These are phyloP conservation scores for Thinopyrum elongatum DNA, from an alignment of 176 grass and related monocot genomes.

Conservation along the genomic window DNA sequence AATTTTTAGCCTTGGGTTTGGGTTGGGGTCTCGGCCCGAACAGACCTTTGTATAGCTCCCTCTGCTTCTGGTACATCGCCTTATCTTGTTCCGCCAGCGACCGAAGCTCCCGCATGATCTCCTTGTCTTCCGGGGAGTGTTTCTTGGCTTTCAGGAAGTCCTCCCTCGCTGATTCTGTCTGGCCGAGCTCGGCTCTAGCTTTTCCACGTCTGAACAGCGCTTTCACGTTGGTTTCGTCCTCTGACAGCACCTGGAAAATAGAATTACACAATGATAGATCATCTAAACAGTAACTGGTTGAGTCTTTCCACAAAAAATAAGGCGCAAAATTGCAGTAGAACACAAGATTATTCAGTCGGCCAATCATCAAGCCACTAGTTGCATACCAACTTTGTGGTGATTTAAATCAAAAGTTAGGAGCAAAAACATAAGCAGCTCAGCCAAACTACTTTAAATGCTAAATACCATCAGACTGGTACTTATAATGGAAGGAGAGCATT, in stretches of 20 bases:
- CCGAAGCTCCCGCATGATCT: constrained; percentile 60
- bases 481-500: not conserved
- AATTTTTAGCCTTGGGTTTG: constrained; percentile 52
- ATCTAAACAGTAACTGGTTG: not conserved
- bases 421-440: constrained; percentile 2
- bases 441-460: not conserved
- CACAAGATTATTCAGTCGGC: constrained; percentile 18
- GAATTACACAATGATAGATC: not conserved
- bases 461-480: not conserved
- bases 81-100: constrained; percentile 67
- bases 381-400: not conserved
- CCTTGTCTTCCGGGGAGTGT: constrained; percentile 63
- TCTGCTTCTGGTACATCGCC: constrained; percentile 83
- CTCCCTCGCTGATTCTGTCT: constrained; percentile 76
- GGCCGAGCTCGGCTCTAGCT: constrained; percentile 80
- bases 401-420: not conserved
- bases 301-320: not conserved
- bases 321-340: not conserved
- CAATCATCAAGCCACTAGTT: not conserved
- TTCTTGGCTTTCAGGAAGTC: constrained; percentile 83
- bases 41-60: constrained; percentile 88
- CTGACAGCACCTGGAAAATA: constrained; percentile 67
- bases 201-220: constrained; percentile 89
- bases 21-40: constrained; percentile 70
- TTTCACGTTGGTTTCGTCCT: constrained; percentile 88